Evolutionary conservation across 1,284 basidiomycete species (phyloP), one percentile per base, ranked within the genome.

Genomic region (Neotropicomus parvogracilis): DNA sequence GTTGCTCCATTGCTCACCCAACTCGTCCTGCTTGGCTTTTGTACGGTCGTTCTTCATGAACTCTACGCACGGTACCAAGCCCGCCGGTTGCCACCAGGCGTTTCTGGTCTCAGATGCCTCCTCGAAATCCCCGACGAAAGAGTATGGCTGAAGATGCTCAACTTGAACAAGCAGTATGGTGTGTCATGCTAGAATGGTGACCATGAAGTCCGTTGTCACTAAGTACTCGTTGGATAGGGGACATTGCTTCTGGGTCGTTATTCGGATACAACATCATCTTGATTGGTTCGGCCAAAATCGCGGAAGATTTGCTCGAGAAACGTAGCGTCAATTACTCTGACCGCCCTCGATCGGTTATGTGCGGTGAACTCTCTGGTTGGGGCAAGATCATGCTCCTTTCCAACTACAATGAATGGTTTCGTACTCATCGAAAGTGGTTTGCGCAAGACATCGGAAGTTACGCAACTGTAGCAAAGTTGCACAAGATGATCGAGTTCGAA

Each of bases 391-490:
- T 66, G 52, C 52, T 59, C 7, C 55, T 69, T 5, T 52, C 50
- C 21, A 53, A 55, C 11, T 63, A 60, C 24, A 53, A 57, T 8
- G 49, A 60, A 3, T 56, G 59, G 40, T 58, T 63, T 45, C 48
- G 56, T 16, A 19, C 28, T 1, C 59, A 59, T 17, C 54, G 59
- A 26, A 59, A 57, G 29, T 60, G 51, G 41, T 40, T 67, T 14
- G 49, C 59, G 0, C 58, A 80, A 46, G 55, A 58, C 1, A 54
- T 69, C 12, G 63, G 68, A 3, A 58, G 53, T 13, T 46, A 54
- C 13, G 46, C 57, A 4, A 36, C 46, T 5, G 44, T 58, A 8
- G 20, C 43, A 40, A 49, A 44, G 11, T 59, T 54, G 10, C 52
- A 56, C 21, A 36, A 45, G 6, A 44, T 59, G 44, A 59, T 65